These are phyloP conservation scores for Penicillium cataractarum DNA, from an alignment of 495 filamentous ascomycete species.

Conservation along the genomic window DNA sequence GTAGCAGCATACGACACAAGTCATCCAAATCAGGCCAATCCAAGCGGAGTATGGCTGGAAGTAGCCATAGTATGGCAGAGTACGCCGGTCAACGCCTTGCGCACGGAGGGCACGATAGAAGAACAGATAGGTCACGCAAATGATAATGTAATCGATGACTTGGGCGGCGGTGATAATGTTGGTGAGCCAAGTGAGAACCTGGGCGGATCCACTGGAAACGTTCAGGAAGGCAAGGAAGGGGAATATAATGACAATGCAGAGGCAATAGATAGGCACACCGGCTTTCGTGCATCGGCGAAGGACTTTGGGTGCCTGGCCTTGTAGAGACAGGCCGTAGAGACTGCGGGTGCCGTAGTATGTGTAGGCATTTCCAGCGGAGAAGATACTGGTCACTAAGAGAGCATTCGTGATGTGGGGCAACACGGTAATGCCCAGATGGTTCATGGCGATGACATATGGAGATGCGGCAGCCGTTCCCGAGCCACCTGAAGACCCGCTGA, in stretches of 20 bases:
- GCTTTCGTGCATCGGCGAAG: slow-evolving; percentile 49
- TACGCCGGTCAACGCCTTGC: slow-evolving; percentile 55
- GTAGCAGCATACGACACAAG: slow-evolving; percentile 48
- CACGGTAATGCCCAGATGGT: slow-evolving; percentile 63
- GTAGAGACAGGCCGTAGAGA: slow-evolving; percentile 69
- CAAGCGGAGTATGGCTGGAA: slow-evolving; percentile 62
- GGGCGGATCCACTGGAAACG: slow-evolving; percentile 28
- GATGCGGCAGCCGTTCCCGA: slow-evolving; percentile 60
- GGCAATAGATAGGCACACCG: slow-evolving; percentile 50
- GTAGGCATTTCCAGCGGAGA: slow-evolving; percentile 80
- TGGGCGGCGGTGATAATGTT: slow-evolving; percentile 34
- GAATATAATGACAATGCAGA: slow-evolving; percentile 42
- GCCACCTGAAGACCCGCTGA: slow-evolving; percentile 30
- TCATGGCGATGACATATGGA: slow-evolving; percentile 84
- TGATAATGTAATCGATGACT: slow-evolving; percentile 39
- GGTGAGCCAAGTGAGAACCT: slow-evolving; percentile 38
- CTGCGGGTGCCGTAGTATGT: slow-evolving; percentile 75
- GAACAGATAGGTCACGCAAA: slow-evolving; percentile 56
- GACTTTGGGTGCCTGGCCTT: slow-evolving; percentile 63
- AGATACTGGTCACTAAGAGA: slow-evolving; percentile 69
- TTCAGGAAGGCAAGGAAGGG: slow-evolving; percentile 41
- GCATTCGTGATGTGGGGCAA: slow-evolving; percentile 77
- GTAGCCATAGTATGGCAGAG: slow-evolving; percentile 57
- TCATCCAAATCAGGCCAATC: slow-evolving; percentile 47
- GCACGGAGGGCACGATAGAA: slow-evolving; percentile 59